Percentiles rank a stretch among this genome's conserved stretches.
phyloP scores from a whole-genome alignment of 148 eudicot genomes.

The Rhododendron vialii region DNA sequence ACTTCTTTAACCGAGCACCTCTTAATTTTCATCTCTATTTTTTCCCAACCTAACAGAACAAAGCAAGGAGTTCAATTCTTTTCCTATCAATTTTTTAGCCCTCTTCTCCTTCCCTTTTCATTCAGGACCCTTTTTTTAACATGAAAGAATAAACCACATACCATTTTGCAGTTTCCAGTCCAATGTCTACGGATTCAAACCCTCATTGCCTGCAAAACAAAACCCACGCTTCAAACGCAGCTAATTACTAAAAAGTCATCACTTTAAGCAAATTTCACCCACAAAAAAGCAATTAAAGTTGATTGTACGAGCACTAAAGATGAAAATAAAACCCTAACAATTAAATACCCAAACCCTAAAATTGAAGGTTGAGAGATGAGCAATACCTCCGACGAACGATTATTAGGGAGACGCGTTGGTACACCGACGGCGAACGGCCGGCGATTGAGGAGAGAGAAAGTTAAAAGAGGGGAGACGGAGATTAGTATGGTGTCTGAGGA shows the following conservation, averaged over 20 bases:
- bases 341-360: not conserved
- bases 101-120: not conserved
- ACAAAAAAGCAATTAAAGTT: not conserved
- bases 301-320: not conserved
- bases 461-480: not conserved
- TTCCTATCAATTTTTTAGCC: not conserved
- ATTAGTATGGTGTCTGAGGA: slow-evolving; percentile 18
- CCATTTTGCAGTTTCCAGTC: slow-evolving; percentile 13
- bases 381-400: not conserved
- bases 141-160: not conserved
- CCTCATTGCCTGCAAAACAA: slow-evolving; percentile 5
- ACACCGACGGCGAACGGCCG: slow-evolving; percentile 10
- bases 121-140: not conserved
- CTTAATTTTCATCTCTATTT: not conserved
- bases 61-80: not conserved
- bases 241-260: not conserved
- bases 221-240: not conserved
- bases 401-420: not conserved
- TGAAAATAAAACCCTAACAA: not conserved
- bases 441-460: not conserved
- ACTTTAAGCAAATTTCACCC: not conserved
- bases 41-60: not conserved
- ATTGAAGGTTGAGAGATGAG: not conserved
- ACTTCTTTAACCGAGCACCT: not conserved
- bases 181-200: not conserved